Conservation (phyloP, 768 basidiomycete species). For the Hericium coralloides region DNA sequence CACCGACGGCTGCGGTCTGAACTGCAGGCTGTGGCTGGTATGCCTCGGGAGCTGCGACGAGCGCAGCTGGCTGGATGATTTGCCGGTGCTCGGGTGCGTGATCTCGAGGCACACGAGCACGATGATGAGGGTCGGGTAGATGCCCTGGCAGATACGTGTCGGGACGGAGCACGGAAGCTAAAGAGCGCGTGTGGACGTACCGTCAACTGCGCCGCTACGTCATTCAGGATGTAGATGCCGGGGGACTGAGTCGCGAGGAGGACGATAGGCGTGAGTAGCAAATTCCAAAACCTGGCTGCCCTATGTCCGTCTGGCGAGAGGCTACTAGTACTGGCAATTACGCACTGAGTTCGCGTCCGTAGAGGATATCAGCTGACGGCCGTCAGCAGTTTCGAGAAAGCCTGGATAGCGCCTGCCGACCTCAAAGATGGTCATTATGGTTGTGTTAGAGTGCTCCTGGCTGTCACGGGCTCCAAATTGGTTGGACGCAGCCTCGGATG, state of each 20-base stretch:
- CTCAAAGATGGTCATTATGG: no score
- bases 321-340: no score
- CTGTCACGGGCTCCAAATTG: no score
- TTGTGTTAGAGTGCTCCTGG: no score
- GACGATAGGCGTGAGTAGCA: not conserved
- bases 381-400: no score
- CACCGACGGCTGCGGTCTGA: not conserved
- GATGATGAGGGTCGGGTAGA: constrained; percentile 11
- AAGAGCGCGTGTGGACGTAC: not conserved
- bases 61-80: not conserved
- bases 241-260: not conserved
- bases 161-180: not conserved
- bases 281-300: no score
- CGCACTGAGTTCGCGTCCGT: no score
- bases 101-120: constrained; percentile 20
- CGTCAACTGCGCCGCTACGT: not conserved
- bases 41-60: not conserved
- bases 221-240: not conserved
- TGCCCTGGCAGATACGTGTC: not conserved
- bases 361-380: no score
- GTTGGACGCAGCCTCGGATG: no score
- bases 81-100: not conserved
- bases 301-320: no score
- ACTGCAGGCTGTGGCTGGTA: not conserved
- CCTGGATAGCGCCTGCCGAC: no score